These are phyloP conservation scores for Maudiozyma humilis DNA, from an alignment of 1,139 yeast species.

Conservation along the genomic window DNA sequence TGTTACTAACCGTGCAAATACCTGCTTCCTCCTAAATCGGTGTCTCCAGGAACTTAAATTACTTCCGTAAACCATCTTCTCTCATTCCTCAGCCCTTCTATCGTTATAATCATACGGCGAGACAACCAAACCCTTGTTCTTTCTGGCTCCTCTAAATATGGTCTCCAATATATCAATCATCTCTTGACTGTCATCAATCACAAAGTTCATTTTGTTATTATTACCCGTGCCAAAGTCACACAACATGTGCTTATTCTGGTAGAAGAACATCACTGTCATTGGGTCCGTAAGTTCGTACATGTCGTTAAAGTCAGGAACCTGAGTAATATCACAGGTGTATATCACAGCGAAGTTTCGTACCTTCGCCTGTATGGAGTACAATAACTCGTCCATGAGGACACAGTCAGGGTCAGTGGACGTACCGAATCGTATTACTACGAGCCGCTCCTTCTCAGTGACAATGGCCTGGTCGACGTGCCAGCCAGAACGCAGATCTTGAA, in stretches of 20 bases:
- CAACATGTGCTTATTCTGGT: constrained; percentile 92
- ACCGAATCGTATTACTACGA: constrained; percentile 86
- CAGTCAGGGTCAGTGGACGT: constrained; percentile 67
- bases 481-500: constrained; percentile 85
- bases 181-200: constrained; percentile 74
- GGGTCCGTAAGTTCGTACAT: constrained; percentile 94
- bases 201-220: constrained; percentile 84
- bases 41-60: not conserved
- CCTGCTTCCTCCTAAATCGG: not conserved
- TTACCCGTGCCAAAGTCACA: constrained; percentile 98
- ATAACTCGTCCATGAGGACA: constrained; percentile 82
- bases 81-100: constrained; percentile 18
- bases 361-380: constrained; percentile 72
- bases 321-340: constrained; percentile 79
- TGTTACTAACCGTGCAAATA: too few species aligned
- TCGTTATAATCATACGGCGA: constrained; percentile 48
- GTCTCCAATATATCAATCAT: constrained; percentile 86
- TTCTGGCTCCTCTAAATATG: constrained; percentile 80
- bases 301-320: constrained; percentile 84
- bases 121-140: constrained; percentile 86
- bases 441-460: constrained; percentile 68
- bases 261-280: constrained; percentile 87
- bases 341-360: constrained; percentile 82
- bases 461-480: constrained; percentile 98
- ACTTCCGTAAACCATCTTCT: too few species aligned